Conservation (phyloP, 148 eudicot genomes). For the Rhododendron williamsianum region DNA sequence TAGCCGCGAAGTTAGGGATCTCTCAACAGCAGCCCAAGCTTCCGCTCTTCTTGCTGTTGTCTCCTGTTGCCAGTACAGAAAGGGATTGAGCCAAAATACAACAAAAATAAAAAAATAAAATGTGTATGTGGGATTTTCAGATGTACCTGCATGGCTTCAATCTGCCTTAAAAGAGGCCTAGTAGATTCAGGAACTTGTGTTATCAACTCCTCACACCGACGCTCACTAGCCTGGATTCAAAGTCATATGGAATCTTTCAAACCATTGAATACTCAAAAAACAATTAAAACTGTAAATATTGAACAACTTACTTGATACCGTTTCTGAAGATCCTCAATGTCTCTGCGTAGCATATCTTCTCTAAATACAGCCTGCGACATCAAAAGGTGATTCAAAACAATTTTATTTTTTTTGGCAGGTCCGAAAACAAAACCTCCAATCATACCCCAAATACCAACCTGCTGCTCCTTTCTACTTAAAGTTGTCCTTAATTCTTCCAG, state of each 20-base stretch:
- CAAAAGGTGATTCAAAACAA: not conserved
- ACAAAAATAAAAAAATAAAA: not conserved
- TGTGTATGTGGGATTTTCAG: not conserved
- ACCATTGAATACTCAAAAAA: not conserved
- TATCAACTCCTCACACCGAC: slow-evolving; percentile 89
- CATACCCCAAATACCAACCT: slow-evolving; percentile 39
- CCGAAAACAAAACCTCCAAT: slow-evolving; percentile 1
- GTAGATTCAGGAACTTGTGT: slow-evolving; percentile 96
- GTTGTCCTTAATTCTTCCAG: slow-evolving; percentile 90
- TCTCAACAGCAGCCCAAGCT: slow-evolving; percentile 96
- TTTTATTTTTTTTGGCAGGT: not conserved
- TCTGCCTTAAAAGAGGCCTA: slow-evolving; percentile 92
- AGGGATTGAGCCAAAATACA: not conserved
- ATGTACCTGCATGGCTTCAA: slow-evolving; percentile 94
- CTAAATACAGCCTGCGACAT: slow-evolving; percentile 61
- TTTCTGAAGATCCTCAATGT: slow-evolving; percentile 86
- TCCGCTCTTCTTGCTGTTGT: slow-evolving; percentile 73
- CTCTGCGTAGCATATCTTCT: slow-evolving; percentile 88
- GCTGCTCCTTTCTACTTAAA: slow-evolving; percentile 85
- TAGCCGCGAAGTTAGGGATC: slow-evolving; percentile 78
- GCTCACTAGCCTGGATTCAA: slow-evolving; percentile 78
- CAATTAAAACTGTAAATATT: not conserved
- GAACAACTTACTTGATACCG: slow-evolving; percentile 68
- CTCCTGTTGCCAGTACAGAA: slow-evolving; percentile 53
- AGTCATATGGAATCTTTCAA: slow-evolving; percentile 8